Base-by-base conservation (phyloP, 1,284 basidiomycete genomes). In the Coriolopsis trogii region DNA sequence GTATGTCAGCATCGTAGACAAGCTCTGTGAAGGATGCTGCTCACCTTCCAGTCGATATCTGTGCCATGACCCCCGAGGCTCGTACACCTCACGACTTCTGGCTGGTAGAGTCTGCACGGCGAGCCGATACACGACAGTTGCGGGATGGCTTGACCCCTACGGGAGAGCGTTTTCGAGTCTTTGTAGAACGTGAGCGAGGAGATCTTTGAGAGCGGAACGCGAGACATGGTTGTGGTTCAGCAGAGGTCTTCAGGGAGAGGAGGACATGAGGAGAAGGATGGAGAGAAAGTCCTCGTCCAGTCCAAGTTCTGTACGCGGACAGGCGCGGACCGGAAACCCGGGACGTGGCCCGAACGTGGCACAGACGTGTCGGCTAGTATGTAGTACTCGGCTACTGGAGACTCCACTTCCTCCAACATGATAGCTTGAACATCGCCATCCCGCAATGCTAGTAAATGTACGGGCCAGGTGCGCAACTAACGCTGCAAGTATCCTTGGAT, bases 41-140 rank as follows among this genome's bases (percentile, higher is more conserved):
- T n/a, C n/a, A 86, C 90, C 79, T 87, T 89, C 93, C 93, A 95
- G 63, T 95, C 91, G 4, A 93, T 82, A 10, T 89, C 84, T 1
- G 80, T 73, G 2, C 89, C 92, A 54, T 73, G 72, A 7, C 90
- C 89, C 31, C 94, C 93, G 41, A 87, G 75, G 58, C 88, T 91
- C 40, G 76, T 76, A 68, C 94, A 98, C 57, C 91, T 84, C 24
- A 97, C 86, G n/a, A 87, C 90, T 53, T 93, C 88, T 1, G 93
- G 94, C 53, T 85, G 80, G 68, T 85, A 95, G 15, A 81, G 65
- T 29, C 73, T 76, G 68, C 95, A 97, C 30, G 87, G 77, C 56
- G 82, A 82, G 23, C 94, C 93, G n/a, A 82, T 64, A 67, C 95
- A 97, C 28, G 74, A 78, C 21, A 97, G 80, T 66, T 97, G 94